These are phyloP conservation scores for Hypoxylon crocopeplum DNA, from an alignment of 495 filamentous ascomycete species.

Conservation along the genomic window DNA sequence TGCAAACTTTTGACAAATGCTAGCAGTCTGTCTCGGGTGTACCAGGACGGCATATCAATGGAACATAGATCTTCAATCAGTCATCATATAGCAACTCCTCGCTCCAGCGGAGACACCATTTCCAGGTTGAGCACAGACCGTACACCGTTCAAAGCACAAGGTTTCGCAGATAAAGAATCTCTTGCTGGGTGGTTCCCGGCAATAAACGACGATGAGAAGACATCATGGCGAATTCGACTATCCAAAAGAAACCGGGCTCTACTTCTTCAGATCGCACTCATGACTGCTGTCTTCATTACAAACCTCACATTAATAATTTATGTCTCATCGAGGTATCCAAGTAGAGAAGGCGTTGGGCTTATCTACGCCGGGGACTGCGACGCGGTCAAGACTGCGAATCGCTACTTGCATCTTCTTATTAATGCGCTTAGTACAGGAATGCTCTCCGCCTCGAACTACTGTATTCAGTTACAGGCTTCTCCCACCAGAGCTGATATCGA, in stretches of 20 bases:
- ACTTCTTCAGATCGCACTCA: constrained; percentile 25
- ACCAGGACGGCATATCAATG: too few relatives aligned
- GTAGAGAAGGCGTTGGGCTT: constrained; percentile 29
- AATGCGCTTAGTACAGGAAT: constrained; percentile 43
- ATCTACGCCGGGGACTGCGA: constrained; percentile 38
- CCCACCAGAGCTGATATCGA: constrained; percentile 50
- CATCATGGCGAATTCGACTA: constrained; percentile 17
- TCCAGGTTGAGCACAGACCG: too few relatives aligned
- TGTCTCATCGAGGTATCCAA: constrained; percentile 10
- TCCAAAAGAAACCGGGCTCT: constrained; percentile 24
- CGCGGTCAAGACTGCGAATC: constrained; percentile 23
- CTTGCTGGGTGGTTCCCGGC: constrained; percentile 35
- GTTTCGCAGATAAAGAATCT: constrained; percentile 22
- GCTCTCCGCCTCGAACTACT: constrained; percentile 50
- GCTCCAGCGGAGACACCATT: not conserved
- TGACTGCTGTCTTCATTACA: constrained; percentile 15
- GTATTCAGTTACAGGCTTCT: constrained; percentile 48
- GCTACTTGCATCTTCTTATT: constrained; percentile 34
- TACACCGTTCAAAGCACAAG: too few relatives aligned
- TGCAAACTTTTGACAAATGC: too few relatives aligned
- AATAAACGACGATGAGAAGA: constrained; percentile 26
- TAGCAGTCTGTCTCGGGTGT: too few relatives aligned
- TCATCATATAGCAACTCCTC: not conserved
- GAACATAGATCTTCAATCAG: too few relatives aligned
- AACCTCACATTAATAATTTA: constrained; percentile 32